Percentiles rank a stretch among this genome's conserved stretches.
Evolutionary conservation across 192 early-diverging fungal species (phyloP).

Genomic region (Gorgonomyces haynaldii): DNA sequence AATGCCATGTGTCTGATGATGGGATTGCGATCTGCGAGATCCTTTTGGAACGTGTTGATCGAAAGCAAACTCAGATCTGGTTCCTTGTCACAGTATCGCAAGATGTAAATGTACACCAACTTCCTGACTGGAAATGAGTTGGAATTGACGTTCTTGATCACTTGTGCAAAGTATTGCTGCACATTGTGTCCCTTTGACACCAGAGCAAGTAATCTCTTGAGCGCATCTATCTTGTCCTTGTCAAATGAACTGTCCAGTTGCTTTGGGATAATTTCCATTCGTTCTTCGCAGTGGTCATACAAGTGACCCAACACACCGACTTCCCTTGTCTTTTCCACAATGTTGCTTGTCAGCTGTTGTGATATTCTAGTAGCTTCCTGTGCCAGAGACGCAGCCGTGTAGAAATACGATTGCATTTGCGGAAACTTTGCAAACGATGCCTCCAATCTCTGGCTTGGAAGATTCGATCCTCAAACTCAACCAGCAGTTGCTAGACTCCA

Average conservation of each 20-base stretch:
- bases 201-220: slow-evolving; percentile 88
- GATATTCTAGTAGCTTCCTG: slow-evolving; percentile 24
- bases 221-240: slow-evolving; percentile 82
- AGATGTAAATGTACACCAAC: slow-evolving; percentile 91
- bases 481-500: slow-evolving; percentile 20
- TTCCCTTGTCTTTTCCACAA: slow-evolving; percentile 82
- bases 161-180: slow-evolving; percentile 59
- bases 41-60: slow-evolving; percentile 97
- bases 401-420: slow-evolving; percentile 16
- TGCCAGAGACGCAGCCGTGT: slow-evolving; percentile 17
- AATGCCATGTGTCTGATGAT: slow-evolving; percentile 92
- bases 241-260: slow-evolving; percentile 36
- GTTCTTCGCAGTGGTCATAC: slow-evolving; percentile 84
- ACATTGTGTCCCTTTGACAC: slow-evolving; percentile 85
- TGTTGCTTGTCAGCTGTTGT: slow-evolving; percentile 35
- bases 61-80: slow-evolving; percentile 90
- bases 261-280: slow-evolving; percentile 36
- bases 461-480: slow-evolving; percentile 14
- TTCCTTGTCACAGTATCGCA: slow-evolving; percentile 92
- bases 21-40: slow-evolving; percentile 83
- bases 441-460: not conserved
- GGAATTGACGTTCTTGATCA: slow-evolving; percentile 96
- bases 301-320: slow-evolving; percentile 70
- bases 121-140: slow-evolving; percentile 79
- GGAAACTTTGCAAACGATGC: not conserved